phyloP scores from a whole-genome alignment of 1,139 yeast species.

The Yamadazyma aaseri region DNA sequence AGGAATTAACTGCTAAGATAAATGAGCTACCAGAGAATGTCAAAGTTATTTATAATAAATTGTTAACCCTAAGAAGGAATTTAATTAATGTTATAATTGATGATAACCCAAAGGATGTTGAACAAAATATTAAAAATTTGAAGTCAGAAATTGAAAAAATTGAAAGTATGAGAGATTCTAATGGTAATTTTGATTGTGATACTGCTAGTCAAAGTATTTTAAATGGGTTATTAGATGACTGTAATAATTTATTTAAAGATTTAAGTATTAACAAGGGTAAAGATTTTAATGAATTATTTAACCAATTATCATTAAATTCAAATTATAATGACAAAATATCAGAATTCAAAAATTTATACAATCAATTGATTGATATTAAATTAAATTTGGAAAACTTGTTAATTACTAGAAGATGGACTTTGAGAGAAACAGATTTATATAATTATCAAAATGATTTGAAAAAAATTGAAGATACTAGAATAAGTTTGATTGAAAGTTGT shows the following conservation, averaged over 20 bases:
- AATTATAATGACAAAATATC: constrained; percentile 15
- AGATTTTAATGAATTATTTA: constrained; percentile 20
- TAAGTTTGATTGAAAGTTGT: constrained; percentile 24
- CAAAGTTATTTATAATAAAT: constrained; percentile 48
- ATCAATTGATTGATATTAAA: constrained; percentile 58
- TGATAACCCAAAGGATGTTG: constrained; percentile 6
- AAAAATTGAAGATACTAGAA: constrained; percentile 68
- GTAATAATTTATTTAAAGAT: constrained; percentile 72
- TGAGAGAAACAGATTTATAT: constrained; percentile 91
- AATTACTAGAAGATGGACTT: constrained; percentile 93
- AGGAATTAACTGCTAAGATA: constrained; percentile 51
- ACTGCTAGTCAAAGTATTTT: constrained; percentile 53
- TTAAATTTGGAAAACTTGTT: constrained; percentile 74
- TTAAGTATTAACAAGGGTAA: constrained; percentile 57
- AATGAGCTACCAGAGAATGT: constrained; percentile 57
- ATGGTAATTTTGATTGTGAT: constrained; percentile 31
- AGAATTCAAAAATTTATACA: constrained; percentile 23
- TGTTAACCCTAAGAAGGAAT: constrained; percentile 36
- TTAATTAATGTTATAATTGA: constrained; percentile 36
- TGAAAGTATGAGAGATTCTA: constrained; percentile 31
- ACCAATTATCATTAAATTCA: constrained; percentile 23
- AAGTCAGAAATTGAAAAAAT: constrained; percentile 27
- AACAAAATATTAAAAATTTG: constrained; percentile 9
- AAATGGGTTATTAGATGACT: constrained; percentile 77
- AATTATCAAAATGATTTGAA: constrained; percentile 72